These are phyloP conservation scores for Anaeramoeba flamelloides DNA, from an alignment of 78 protist genomes.

Conservation along the genomic window DNA sequence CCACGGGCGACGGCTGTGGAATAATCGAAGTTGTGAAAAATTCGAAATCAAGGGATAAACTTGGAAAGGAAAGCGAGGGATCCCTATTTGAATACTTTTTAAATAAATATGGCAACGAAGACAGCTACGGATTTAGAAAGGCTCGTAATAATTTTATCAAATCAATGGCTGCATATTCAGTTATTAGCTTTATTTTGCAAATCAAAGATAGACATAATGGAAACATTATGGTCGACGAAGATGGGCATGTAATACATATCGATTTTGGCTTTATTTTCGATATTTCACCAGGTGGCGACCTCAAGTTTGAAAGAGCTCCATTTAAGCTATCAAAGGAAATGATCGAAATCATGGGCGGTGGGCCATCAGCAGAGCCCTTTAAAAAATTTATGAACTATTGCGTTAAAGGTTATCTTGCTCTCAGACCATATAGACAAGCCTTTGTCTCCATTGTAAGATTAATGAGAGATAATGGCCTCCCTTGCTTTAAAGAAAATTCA, in stretches of 20 bases:
- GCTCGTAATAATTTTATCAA: constrained; percentile 53
- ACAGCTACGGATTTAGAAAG: background rate
- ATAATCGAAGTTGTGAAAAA: constrained; percentile 31
- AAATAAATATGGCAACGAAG: constrained; percentile 38
- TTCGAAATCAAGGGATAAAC: constrained; percentile 64
- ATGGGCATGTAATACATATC: constrained; percentile 80
- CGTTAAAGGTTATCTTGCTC: constrained; percentile 56
- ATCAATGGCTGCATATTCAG: constrained; percentile 81
- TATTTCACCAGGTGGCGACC: constrained; percentile 73
- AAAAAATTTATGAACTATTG: constrained; percentile 53
- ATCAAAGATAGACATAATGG: constrained; percentile 88
- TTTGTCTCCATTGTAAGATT: constrained; percentile 39
- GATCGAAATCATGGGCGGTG: constrained; percentile 92
- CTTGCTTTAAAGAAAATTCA: constrained; percentile 48
- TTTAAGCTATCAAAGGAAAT: constrained; percentile 80
- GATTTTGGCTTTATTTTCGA: constrained; percentile 93
- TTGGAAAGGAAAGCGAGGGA: constrained; percentile 52
- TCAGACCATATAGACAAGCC: constrained; percentile 45
- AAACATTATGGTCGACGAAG: constrained; percentile 63
- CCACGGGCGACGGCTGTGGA: constrained; percentile 57
- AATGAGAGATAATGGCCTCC: constrained; percentile 51
- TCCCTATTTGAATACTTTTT: constrained; percentile 49
- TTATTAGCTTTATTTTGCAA: constrained; percentile 77
- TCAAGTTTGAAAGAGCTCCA: constrained; percentile 83
- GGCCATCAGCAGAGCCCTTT: constrained; percentile 27